Conservation (phyloP, 345 rosid species). For the Eucalyptus curtisii region DNA sequence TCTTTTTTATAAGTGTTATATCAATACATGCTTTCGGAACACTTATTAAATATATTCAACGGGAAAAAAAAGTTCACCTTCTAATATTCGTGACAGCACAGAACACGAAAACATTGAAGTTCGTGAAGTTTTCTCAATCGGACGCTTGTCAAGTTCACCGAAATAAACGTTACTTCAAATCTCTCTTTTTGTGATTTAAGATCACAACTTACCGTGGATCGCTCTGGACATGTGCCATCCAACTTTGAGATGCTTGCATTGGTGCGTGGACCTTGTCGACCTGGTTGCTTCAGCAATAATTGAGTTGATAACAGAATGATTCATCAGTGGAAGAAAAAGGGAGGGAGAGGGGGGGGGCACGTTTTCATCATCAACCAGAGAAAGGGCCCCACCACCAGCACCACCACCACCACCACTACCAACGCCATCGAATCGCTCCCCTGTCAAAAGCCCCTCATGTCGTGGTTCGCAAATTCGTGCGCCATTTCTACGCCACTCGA, state of each 20-base stretch:
- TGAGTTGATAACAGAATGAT: neutral
- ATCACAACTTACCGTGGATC: neutral
- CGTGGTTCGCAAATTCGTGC: neutral
- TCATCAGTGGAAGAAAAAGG: neutral
- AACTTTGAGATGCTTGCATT: neutral
- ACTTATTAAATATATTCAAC: neutral
- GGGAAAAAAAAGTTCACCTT: neutral
- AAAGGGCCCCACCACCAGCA: neutral
- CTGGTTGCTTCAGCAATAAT: neutral
- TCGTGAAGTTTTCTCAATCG: neutral
- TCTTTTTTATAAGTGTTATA: neutral
- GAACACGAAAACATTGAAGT: neutral
- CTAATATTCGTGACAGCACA: neutral
- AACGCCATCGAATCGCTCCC: neutral
- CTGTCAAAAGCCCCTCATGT: neutral
- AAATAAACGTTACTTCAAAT: neutral
- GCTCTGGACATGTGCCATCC: neutral
- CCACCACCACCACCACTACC: neutral
- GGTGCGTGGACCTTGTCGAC: neutral
- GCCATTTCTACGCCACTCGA: neutral
- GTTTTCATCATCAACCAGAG: neutral
- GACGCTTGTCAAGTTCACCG: neutral
- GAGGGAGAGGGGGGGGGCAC: neutral
- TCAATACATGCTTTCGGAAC: rapidly evolving
- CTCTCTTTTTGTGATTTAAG: neutral